phyloP scores from a whole-genome alignment of 805 yeast genomes.

The Yarrowia sp. region DNA sequence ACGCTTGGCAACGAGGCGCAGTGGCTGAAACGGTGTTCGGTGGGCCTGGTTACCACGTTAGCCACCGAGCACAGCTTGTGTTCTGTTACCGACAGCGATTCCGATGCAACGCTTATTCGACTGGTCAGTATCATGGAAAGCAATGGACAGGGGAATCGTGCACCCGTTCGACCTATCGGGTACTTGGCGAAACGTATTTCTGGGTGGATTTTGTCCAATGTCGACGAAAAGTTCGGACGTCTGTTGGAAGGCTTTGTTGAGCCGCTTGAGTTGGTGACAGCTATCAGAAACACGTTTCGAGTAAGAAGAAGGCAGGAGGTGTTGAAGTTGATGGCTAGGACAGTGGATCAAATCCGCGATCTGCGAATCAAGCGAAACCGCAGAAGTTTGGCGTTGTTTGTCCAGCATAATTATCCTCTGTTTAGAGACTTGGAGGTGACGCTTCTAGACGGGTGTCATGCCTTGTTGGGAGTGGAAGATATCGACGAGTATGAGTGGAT shows the following conservation, averaged over 20 bases:
- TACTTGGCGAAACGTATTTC: neutral
- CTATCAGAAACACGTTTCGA: neutral
- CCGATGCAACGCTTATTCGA: neutral
- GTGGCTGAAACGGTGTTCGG: neutral
- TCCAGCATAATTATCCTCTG: neutral
- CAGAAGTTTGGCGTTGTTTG: neutral
- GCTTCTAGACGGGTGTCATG: neutral
- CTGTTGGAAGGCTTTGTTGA: neutral
- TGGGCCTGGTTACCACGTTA: neutral
- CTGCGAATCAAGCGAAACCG: neutral
- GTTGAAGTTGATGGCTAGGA: neutral
- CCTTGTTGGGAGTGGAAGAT: neutral
- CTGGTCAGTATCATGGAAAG: neutral
- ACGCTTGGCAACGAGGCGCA: neutral
- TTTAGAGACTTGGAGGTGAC: neutral
- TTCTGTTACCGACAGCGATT: neutral
- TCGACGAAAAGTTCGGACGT: neutral
- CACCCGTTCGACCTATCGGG: no score
- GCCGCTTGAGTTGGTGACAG: neutral
- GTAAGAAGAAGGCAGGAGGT: neutral
- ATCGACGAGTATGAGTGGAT: neutral
- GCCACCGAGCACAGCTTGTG: neutral
- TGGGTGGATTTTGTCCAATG: neutral
- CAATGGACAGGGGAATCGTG: neutral
- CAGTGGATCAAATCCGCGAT: neutral